phyloP scores from a whole-genome alignment of 208 protist genomes.

The Trypanosoma rangeli region DNA sequence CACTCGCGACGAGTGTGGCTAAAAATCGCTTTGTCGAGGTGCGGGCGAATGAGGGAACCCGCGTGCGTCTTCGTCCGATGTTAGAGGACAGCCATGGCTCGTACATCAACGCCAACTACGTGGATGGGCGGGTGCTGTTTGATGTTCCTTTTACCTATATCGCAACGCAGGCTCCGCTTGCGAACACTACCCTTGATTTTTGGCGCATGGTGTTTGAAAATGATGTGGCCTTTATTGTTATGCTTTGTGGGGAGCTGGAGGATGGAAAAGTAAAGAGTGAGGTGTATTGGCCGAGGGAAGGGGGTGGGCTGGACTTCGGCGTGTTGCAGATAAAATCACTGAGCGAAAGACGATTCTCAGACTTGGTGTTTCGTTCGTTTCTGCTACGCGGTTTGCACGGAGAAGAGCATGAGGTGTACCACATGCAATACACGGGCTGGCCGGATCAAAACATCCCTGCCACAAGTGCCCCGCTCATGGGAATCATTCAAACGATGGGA shows the following conservation, averaged over 20 bases:
- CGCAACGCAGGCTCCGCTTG: conserved; percentile 84
- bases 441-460: conserved; percentile 87
- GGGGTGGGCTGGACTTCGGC: conserved; percentile 47
- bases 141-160: conserved; percentile 89
- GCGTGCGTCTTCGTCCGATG: conserved; percentile 44
- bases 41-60: conserved; percentile 66
- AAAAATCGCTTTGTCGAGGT: conserved; percentile 83
- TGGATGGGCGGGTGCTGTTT: conserved; percentile 62
- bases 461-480: conserved; percentile 63
- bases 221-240: conserved; percentile 75
- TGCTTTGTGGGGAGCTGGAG: conserved; percentile 75
- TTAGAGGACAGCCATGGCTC: conserved; percentile 35
- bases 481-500: conserved; percentile 73
- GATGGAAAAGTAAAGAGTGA: conserved; percentile 77
- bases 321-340: conserved; percentile 46
- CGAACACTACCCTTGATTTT: conserved; percentile 83
- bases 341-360: conserved; percentile 39
- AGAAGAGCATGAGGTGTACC: conserved; percentile 59
- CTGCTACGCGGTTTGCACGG: conserved; percentile 43
- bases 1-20: conserved; percentile 55
- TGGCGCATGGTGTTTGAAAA: conserved; percentile 91
- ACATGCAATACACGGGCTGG: conserved; percentile 86
- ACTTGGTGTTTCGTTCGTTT: conserved; percentile 57
- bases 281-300: conserved; percentile 72
- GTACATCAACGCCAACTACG: conserved; percentile 92